Base-by-base conservation (phyloP, 148 eudicot genomes). In the Camellia sinensis region DNA sequence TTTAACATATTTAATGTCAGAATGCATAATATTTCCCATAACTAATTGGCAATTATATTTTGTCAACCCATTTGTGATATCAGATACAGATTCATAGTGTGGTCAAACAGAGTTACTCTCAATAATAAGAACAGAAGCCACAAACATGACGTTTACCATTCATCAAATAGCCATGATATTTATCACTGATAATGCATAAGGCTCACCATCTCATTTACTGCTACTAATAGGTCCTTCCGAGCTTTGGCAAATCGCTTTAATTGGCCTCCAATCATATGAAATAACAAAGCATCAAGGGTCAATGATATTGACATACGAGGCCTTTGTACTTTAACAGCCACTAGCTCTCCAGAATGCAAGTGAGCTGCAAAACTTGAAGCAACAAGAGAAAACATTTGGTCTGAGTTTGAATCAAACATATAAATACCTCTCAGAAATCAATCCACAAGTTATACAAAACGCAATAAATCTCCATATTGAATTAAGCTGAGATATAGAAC, bases 301-400 rank as follows among this genome's bases (percentile, higher is more conserved):
- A 96, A 88, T 52, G 85, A 78, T 85, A 87, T 80, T 71, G 95
- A 85, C 99, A 96, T 96, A 80, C 97, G 95, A 81, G 99, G 99
- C 89, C 99, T 92, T 87, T 96, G 99, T 76, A 96, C 99, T 89
- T 96, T 96, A 61, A 96, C 99, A 88, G 99, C 99, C 79, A 96
- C 99, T 67, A 91, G 91, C 88, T 96, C 99, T 82, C 99, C 99
- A 78, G 99, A 89, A 85, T 91, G 98, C 90, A 96, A 84, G 89
- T 92, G 99, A 90, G 99, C 99, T 96, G 99, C 93, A 91, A 86
- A 86, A 89, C 94, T 93, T 91, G 92, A 91, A 88, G 74, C 85
- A 89, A 79, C 76, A 82, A 83, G 75, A 78, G 72, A 61, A 86
- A 46, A 77, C 82, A 82, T 79, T 90, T 81, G 87, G 86, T 81